phyloP scores from a whole-genome alignment of 2,329 filamentous ascomycete genomes.

The Cladobotryum protrusum region DNA sequence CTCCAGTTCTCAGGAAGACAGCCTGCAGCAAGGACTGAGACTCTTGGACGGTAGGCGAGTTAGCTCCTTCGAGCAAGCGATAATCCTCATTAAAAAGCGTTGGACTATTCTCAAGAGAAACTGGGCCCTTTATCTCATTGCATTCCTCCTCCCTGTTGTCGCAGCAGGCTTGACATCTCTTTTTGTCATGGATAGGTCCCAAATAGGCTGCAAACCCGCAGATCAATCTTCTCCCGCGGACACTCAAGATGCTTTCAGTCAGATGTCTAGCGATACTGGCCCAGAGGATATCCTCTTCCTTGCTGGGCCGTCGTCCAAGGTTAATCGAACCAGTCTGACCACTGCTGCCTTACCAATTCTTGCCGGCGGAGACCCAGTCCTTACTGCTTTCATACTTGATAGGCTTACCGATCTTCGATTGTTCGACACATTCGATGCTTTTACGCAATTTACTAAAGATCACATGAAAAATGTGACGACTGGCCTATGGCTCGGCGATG shows the following conservation, averaged over 20 bases:
- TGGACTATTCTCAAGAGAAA: constrained; percentile 71
- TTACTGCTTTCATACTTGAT: constrained; percentile 13
- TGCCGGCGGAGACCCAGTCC: constrained; percentile 13
- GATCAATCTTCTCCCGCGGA: constrained; percentile 38
- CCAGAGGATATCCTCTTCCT: constrained; percentile 21
- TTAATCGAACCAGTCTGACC: constrained; percentile 26
- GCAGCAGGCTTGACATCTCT: constrained; percentile 74
- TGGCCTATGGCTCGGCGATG: constrained; percentile 68
- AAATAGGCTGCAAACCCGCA: constrained; percentile 45
- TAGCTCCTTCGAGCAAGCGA: constrained; percentile 62
- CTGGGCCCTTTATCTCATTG: constrained; percentile 67
- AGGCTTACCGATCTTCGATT: constrained; percentile 35
- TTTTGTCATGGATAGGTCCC: constrained; percentile 56
- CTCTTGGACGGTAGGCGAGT: constrained; percentile 65
- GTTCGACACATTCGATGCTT: constrained; percentile 60
- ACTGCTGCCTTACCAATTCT: constrained; percentile 38
- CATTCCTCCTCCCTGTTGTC: constrained; percentile 70
- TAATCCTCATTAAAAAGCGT: constrained; percentile 72
- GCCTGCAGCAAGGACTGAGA: constrained; percentile 35
- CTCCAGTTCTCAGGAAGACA: constrained; percentile 17
- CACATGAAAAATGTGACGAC: constrained; percentile 65
- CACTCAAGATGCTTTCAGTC: constrained; percentile 34
- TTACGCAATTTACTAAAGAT: constrained; percentile 57
- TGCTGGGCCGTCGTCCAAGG: constrained; percentile 29
- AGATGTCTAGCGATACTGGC: constrained; percentile 20